Base-by-base conservation (phyloP, 2,329 filamentous ascomycete species). In the Fusarium oxysporum region DNA sequence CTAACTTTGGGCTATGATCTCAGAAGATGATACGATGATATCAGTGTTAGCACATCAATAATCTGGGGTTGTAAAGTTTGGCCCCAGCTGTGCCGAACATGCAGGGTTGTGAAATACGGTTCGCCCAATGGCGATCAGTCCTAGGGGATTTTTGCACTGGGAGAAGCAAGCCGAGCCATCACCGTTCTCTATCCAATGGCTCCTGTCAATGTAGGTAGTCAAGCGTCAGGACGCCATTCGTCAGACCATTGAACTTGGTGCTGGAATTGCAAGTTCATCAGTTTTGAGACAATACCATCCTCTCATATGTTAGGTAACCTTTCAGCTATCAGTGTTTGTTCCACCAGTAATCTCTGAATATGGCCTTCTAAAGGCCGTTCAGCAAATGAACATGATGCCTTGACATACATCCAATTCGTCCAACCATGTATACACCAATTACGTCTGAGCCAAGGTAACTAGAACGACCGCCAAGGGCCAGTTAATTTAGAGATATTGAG, bases 11-110 rank as follows among this genome's bases (percentile, higher is more conserved):
- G 13, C 45, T 38, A 70, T 70, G 59, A 72, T 72, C 60, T 69
- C 57, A 71, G 43, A 37, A 44, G 14, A 69, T 63, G 55, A 45
- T 38, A 68, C 28, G 41, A 72, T 71, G 70, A 73, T 73, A 73
- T 73, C 71, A 73, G 58, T 33, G 45, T 71, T 50, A 40, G 43
- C 45, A 40, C 45, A 61, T 47, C 23, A 35, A 33, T 21, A 71
- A 70, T 62, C 60, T 38, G 60, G 70, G 59, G 41, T 64, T 40
- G 43, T 58, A 55, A 25, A 55, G 53, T 40, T 58, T 54, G 47
- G 32, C 14, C 33, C 67, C 32, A 54, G 41, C 38, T 62, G 57
- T 65, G 17, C 41, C 55, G 47, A 48, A 41, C n/a, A 43, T 59
- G 28, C 66, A 70, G 41, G 60, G 66, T 56, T 62, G 38, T 17